phyloP scores from a whole-genome alignment of 805 yeast genomes.

The Zygosaccharomyces gambellarensis region DNA sequence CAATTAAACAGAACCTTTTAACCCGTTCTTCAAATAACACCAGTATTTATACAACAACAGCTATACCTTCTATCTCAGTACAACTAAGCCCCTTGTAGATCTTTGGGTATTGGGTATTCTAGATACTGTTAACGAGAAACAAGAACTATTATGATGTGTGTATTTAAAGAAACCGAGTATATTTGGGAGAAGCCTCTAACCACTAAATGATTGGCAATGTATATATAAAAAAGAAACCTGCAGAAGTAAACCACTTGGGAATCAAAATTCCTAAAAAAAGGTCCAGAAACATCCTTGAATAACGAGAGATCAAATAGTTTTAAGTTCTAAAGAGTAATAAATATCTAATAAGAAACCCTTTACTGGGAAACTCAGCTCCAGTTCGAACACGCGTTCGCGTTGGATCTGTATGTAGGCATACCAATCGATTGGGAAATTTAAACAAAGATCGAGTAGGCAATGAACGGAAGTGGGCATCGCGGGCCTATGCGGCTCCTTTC shows the following conservation, averaged over 20 bases:
- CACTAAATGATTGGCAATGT: neutral
- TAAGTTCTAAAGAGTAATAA: neutral
- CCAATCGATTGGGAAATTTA: constrained; percentile 3
- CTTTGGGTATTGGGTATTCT: neutral
- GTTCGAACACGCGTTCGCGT: neutral
- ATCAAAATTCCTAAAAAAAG: neutral
- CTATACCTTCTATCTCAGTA: neutral
- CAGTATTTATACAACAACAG: neutral
- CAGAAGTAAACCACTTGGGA: neutral
- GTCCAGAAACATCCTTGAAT: neutral
- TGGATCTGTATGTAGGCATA: neutral
- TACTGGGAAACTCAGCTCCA: neutral
- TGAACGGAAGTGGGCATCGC: no score
- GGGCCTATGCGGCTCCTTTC: no score
- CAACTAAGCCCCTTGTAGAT: constrained; percentile 5
- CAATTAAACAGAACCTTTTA: neutral
- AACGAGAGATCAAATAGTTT: neutral
- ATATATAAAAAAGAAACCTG: neutral
- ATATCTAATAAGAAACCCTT: neutral
- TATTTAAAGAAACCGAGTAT: neutral
- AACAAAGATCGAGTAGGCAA: neutral
- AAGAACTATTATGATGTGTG: no score
- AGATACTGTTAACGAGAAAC: no score
- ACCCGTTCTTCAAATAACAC: neutral
- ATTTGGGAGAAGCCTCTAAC: neutral